phyloP scores from a whole-genome alignment of 2,329 filamentous ascomycete genomes.

The Pseudocercospora pini-densiflorae region DNA sequence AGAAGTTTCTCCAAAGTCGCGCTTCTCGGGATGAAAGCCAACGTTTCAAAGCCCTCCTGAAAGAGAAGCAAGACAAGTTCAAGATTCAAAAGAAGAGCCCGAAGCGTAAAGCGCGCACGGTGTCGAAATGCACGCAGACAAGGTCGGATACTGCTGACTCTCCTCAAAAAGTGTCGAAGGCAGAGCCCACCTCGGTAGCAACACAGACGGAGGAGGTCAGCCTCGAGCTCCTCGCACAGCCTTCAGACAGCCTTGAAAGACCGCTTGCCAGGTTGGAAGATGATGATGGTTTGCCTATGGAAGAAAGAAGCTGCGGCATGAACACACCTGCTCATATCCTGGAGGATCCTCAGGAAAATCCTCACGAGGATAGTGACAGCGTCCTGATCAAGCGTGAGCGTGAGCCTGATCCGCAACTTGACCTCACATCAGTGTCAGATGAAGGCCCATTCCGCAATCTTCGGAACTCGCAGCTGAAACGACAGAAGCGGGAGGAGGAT shows the following conservation, averaged over 20 bases:
- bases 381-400: neutral
- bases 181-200: neutral
- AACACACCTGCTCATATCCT: neutral
- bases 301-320: neutral
- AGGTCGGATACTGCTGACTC: no score
- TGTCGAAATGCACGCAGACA: neutral
- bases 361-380: neutral
- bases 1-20: neutral
- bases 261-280: neutral
- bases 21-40: neutral
- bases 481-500: neutral
- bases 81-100: neutral
- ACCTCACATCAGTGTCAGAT: neutral
- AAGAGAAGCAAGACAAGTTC: neutral
- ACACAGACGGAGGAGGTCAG: neutral
- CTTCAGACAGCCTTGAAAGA: neutral
- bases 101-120: neutral
- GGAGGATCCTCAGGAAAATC: neutral
- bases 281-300: neutral
- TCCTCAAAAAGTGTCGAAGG: no score
- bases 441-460: neutral
- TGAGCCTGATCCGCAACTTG: neutral
- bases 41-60: neutral
- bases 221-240: neutral
- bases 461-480: neutral